These are phyloP conservation scores for Perkinsus olseni DNA, from an alignment of 169 alveolate genomes.

Conservation along the genomic window DNA sequence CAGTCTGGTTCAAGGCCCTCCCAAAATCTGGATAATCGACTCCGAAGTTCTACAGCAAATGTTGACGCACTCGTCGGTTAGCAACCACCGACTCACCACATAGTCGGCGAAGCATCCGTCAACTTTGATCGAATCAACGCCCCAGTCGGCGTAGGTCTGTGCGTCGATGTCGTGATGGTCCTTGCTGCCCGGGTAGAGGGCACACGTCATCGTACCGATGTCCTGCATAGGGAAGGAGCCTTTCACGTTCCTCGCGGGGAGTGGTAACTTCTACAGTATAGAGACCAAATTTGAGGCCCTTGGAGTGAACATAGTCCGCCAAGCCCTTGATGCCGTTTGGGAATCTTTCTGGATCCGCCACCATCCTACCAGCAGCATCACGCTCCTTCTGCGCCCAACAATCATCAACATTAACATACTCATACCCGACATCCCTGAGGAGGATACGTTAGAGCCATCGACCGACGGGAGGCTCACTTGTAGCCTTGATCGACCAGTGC, in stretches of 20 bases:
- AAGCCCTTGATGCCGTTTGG: slow-evolving; percentile 57
- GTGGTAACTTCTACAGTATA: slow-evolving; percentile 17
- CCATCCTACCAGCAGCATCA: slow-evolving; percentile 38
- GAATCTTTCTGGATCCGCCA: slow-evolving; percentile 43
- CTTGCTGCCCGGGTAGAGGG: slow-evolving; percentile 53
- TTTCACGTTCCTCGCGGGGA: background rate
- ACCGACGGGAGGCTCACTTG: background rate
- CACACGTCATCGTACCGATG: slow-evolving; percentile 61
- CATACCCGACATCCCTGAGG: slow-evolving; percentile 50
- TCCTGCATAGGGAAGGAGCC: slow-evolving; percentile 15
- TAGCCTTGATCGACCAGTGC: slow-evolving; percentile 34
- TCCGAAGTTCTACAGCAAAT: background rate
- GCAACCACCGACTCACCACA: slow-evolving; percentile 18
- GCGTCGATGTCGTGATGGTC: slow-evolving; percentile 59
- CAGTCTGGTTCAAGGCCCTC: slow-evolving; percentile 41
- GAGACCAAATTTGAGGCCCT: slow-evolving; percentile 49
- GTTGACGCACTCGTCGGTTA: background rate
- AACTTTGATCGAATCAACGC: slow-evolving; percentile 50
- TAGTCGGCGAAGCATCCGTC: slow-evolving; percentile 52
- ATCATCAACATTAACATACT: slow-evolving; percentile 62
- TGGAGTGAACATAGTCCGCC: slow-evolving; percentile 45
- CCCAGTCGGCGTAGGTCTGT: slow-evolving; percentile 51
- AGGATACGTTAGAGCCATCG: background rate
- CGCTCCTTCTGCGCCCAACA: slow-evolving; percentile 53
- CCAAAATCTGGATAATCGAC: slow-evolving; percentile 46